Conservation (phyloP, 371 early-diverging fungal genomes). For the Blyttiomyces sp. region DNA sequence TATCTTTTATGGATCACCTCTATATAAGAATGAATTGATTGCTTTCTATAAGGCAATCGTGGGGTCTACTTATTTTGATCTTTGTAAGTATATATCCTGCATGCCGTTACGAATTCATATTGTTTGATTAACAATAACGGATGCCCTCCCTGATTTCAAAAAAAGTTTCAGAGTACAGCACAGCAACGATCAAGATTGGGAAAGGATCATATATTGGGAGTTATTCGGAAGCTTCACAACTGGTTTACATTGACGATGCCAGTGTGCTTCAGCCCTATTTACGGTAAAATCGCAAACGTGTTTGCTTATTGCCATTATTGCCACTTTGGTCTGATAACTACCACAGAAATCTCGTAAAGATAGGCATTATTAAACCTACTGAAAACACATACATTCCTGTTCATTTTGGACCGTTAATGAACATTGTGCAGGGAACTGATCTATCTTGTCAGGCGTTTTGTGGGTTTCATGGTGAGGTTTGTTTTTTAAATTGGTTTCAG, state of each 20-base stretch:
- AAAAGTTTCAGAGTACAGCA: background rate
- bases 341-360: background rate
- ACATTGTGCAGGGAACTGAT: conserved; percentile 7
- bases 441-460: conserved; percentile 14
- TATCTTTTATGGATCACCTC: background rate
- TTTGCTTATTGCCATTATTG: background rate
- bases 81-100: background rate
- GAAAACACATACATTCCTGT: background rate
- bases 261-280: background rate
- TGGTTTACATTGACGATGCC: background rate
- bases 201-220: background rate
- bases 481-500: background rate
- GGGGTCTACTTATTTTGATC: background rate
- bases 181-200: background rate
- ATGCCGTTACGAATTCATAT: too few relatives aligned
- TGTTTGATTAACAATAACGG: background rate
- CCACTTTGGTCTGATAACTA: too few relatives aligned
- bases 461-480: conserved; percentile 13
- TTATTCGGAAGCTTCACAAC: background rate
- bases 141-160: background rate
- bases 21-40: background rate
- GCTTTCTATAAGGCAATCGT: background rate
- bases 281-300: background rate
- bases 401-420: conserved; percentile 6
- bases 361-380: background rate